These are phyloP conservation scores for Aspergillus avenaceus DNA, from an alignment of 495 filamentous ascomycete species.

Conservation along the genomic window DNA sequence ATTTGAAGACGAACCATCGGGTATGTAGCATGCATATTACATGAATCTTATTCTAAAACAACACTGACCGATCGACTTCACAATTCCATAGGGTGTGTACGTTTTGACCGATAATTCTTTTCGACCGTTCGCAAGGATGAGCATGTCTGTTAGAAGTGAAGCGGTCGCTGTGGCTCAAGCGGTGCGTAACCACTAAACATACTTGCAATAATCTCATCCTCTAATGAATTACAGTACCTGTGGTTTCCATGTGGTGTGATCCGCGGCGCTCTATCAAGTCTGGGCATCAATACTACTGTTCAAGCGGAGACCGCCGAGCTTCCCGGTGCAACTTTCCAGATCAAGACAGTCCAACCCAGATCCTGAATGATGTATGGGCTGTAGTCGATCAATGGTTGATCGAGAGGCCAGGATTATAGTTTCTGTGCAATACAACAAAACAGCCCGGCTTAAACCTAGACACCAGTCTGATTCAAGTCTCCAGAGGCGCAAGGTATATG, in stretches of 20 bases:
- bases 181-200: constrained; percentile 46
- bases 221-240: constrained; percentile 60
- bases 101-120: constrained; percentile 94
- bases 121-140: constrained; percentile 84
- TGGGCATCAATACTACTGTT: constrained; percentile 88
- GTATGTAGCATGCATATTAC: constrained; percentile 28
- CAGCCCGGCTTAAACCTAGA: too few relatives aligned
- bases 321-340: constrained; percentile 90
- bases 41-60: neutral
- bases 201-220: neutral
- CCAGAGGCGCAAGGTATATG: neutral
- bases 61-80: neutral
- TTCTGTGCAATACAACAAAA: neutral
- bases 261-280: constrained; percentile 77
- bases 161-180: constrained; percentile 73
- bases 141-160: constrained; percentile 65
- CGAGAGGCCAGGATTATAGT: neutral
- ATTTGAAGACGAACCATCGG: constrained; percentile 96
- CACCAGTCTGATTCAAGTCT: too few relatives aligned
- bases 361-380: constrained; percentile 19
- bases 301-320: constrained; percentile 84
- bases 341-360: constrained; percentile 73
- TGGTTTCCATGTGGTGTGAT: constrained; percentile 94
- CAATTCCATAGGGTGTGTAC: constrained; percentile 69
- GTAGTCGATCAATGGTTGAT: neutral